Base-by-base conservation (phyloP, 129 eudicot genomes). In the sunflower (Helianthus annuus) region DNA sequence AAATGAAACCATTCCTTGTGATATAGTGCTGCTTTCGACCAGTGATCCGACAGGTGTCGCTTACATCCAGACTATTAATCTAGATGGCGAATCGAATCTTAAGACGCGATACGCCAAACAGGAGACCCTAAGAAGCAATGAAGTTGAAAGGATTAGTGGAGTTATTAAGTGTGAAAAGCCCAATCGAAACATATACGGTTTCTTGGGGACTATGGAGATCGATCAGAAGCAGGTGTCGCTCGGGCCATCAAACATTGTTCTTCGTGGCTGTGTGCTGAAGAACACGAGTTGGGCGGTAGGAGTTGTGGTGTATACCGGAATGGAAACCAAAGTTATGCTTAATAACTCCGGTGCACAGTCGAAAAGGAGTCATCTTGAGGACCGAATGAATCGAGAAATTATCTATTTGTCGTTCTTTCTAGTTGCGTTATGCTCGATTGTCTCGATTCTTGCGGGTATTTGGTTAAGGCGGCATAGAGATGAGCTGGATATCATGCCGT, bases 11-110 rank as follows among this genome's bases (percentile, higher is more conserved):
- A 83, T 92, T 70, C 96, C 98, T 27, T 89, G 96, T 80, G 98
- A 92, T 68, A 82, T 92, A 65, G 96, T 92, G 7, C 77, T 92
- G 56, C 89, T 92, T 64, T 89, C 92, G 5, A 92, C 98, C 0
- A 89, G 98, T 72, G 98, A 92, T 66, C 82, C 90, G 8, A 92
- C 98, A 44, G 98, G 98, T 36, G 98, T 92, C 12, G 96, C 98
- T 16, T 92, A 89, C 79, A 85, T 92, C 11, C 88, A 89, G 81
- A 92, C 98, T 10, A 92, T 91, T 4, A 92, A 92, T 87, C 78
- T 92, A 75, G 98, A 92, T 11, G 98, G 98, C 0, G 98, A 92
- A 46, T 89, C 98, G 4, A 92, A 92, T 72, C 73, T 92, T 58
- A 92, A 92, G 71, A 92, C 98, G 8, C 80, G 98, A 52, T 92